Percentiles rank a stretch among this genome's conserved stretches.
Conservation (phyloP, 495 filamentous ascomycete genomes). For the Hypoxylon subgilvum region DNA sequence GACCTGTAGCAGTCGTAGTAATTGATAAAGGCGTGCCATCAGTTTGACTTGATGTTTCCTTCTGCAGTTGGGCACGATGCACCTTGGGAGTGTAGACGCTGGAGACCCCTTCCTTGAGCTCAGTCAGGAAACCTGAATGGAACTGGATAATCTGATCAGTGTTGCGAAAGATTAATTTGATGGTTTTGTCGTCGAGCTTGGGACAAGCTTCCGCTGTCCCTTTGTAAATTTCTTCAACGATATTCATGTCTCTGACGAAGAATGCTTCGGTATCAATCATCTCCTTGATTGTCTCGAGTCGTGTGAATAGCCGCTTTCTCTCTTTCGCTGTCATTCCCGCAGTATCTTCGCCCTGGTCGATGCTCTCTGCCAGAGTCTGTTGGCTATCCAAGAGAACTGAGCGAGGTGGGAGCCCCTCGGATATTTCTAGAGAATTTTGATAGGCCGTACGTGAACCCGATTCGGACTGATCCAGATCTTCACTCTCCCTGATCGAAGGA, state of each 20-base stretch:
- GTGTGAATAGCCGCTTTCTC: constrained; percentile 60
- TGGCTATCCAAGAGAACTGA: constrained; percentile 34
- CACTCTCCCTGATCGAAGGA: constrained; percentile 43
- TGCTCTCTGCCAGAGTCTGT: constrained; percentile 39
- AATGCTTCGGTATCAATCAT: constrained; percentile 87
- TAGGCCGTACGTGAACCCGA: constrained; percentile 45
- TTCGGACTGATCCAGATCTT: constrained; percentile 38
- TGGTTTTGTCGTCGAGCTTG: constrained; percentile 78
- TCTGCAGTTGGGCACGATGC: constrained; percentile 48
- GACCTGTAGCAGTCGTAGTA: constrained; percentile 38
- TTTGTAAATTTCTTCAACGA: constrained; percentile 95
- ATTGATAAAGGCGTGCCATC: constrained; percentile 44
- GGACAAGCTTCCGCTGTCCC: constrained; percentile 85
- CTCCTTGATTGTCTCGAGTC: constrained; percentile 83
- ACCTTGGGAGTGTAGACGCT: constrained; percentile 69
- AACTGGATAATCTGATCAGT: constrained; percentile 85
- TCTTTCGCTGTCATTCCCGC: constrained; percentile 43
- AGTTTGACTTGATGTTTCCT: constrained; percentile 42
- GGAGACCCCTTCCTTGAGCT: constrained; percentile 76
- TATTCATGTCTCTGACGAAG: constrained; percentile 91
- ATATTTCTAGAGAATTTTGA: constrained; percentile 44
- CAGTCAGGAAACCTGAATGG: constrained; percentile 74
- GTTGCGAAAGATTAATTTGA: constrained; percentile 88
- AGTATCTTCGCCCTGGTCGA: constrained; percentile 31
- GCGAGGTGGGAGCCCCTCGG: constrained; percentile 35